phyloP scores from a whole-genome alignment of 768 basidiomycete genomes.

The Sporobolomyces pararoseus region DNA sequence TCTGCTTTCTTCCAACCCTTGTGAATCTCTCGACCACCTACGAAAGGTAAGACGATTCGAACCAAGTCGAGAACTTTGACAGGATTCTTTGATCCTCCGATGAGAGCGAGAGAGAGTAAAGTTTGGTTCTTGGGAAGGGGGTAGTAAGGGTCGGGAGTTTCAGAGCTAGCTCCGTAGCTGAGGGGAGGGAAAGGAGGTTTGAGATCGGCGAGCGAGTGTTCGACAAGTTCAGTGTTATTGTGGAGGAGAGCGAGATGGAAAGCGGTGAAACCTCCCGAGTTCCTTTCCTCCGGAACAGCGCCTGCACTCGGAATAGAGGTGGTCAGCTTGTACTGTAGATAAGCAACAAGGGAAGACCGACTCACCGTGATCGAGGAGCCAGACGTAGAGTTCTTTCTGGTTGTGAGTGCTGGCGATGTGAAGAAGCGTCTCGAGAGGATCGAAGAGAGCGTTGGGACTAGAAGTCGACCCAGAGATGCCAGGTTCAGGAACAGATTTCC shows the following conservation, averaged over 20 bases:
- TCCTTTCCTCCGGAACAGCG: slow-evolving; percentile 68
- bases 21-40: not conserved
- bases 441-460: slow-evolving; percentile 42
- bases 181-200: slow-evolving; percentile 54
- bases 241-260: slow-evolving; percentile 63
- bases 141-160: slow-evolving; percentile 53
- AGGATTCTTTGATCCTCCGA: not conserved
- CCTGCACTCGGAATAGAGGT: slow-evolving; percentile 56
- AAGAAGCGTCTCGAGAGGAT: slow-evolving; percentile 64
- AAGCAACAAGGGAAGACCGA: not conserved
- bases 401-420: slow-evolving; percentile 57
- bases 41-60: slow-evolving; percentile 2
- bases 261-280: slow-evolving; percentile 59
- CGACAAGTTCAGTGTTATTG: slow-evolving; percentile 58
- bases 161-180: not conserved
- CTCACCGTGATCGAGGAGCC: slow-evolving; percentile 71
- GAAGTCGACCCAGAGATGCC: not conserved
- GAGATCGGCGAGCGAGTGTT: slow-evolving; percentile 63
- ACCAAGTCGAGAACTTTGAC: not conserved
- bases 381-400: slow-evolving; percentile 60
- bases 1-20: slow-evolving; percentile 15
- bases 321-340: not conserved
- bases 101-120: slow-evolving; percentile 50
- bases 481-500: not conserved
- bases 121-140: slow-evolving; percentile 52